These are phyloP conservation scores for Pythium coloratum DNA, from an alignment of 352 stramenopile species.

Conservation along the genomic window DNA sequence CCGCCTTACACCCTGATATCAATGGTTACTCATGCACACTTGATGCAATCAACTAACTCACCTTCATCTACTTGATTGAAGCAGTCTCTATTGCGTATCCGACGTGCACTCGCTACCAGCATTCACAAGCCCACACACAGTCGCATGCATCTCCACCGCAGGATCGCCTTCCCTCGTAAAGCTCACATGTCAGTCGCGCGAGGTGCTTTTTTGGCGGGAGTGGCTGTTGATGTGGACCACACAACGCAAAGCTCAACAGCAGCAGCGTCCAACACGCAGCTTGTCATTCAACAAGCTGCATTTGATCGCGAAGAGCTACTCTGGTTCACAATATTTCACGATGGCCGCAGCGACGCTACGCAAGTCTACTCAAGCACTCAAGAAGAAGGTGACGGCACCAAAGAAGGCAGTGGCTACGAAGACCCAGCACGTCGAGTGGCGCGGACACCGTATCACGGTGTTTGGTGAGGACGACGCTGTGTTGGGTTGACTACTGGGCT, in stretches of 20 bases:
- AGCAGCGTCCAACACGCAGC: slow-evolving; percentile 1
- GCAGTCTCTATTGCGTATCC: no score
- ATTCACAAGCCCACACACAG: background rate
- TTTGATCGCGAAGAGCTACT: background rate
- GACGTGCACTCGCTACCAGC: background rate
- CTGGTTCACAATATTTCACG: background rate
- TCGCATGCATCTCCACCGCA: background rate
- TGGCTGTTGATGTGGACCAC: background rate
- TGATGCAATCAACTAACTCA: no score
- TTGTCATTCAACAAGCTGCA: slow-evolving; percentile 21
- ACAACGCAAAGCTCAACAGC: background rate
- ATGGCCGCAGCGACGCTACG: slow-evolving; percentile 15
- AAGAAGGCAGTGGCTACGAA: slow-evolving; percentile 9
- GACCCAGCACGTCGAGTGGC: slow-evolving; percentile 68
- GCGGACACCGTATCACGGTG: slow-evolving; percentile 63
- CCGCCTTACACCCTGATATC: background rate
- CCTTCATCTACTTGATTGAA: no score
- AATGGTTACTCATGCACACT: no score
- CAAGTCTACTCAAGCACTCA: slow-evolving; percentile 11
- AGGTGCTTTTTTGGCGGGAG: background rate
- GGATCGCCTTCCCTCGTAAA: background rate
- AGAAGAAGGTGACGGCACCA: slow-evolving; percentile 9
- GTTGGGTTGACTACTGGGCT: no score
- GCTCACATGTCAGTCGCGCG: background rate
- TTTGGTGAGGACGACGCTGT: slow-evolving; percentile 41